Conservation (phyloP, 73 alveolate species). For the Paraurostyla sp. region DNA sequence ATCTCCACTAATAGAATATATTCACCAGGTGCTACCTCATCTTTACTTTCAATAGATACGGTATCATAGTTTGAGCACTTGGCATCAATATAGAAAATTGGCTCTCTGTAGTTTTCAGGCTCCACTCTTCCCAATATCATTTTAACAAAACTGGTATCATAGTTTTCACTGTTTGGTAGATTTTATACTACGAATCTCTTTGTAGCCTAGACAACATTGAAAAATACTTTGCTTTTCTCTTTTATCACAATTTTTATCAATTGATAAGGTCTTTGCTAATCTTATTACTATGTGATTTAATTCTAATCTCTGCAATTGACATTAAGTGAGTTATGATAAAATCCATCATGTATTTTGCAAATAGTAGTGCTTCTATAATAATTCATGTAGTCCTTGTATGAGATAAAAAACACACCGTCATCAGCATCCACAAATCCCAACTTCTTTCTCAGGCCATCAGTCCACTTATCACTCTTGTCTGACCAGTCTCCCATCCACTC, state of each 20-base stretch:
- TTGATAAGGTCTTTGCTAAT: not conserved
- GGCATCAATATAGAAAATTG: conserved; percentile 26
- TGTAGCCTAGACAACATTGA: conserved; percentile 12
- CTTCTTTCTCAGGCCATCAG: conserved; percentile 86
- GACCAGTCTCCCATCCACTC: conserved; percentile 97
- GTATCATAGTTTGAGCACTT: conserved; percentile 55
- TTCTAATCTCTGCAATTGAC: not conserved
- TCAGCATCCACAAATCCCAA: conserved; percentile 83
- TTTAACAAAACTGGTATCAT: conserved; percentile 50
- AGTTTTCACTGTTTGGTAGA: not conserved
- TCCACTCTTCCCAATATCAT: not conserved
- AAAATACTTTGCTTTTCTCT: conserved; percentile 15
- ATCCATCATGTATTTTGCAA: conserved; percentile 69
- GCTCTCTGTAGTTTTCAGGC: not conserved
- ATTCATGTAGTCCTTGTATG: conserved; percentile 79
- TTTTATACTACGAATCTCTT: conserved; percentile 33
- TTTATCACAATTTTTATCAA: not conserved
- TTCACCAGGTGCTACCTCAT: conserved; percentile 51
- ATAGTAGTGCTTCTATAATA: conserved; percentile 75
- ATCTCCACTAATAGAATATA: conserved; percentile 57
- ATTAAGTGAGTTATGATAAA: not conserved
- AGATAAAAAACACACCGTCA: conserved; percentile 94
- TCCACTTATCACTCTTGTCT: conserved; percentile 90
- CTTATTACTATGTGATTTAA: not conserved
- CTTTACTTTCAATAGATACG: conserved; percentile 44